Percentiles rank a stretch among this genome's conserved stretches.
phyloP scores from a whole-genome alignment of 768 basidiomycete species.

The Tylopilus cervinicoccineus region DNA sequence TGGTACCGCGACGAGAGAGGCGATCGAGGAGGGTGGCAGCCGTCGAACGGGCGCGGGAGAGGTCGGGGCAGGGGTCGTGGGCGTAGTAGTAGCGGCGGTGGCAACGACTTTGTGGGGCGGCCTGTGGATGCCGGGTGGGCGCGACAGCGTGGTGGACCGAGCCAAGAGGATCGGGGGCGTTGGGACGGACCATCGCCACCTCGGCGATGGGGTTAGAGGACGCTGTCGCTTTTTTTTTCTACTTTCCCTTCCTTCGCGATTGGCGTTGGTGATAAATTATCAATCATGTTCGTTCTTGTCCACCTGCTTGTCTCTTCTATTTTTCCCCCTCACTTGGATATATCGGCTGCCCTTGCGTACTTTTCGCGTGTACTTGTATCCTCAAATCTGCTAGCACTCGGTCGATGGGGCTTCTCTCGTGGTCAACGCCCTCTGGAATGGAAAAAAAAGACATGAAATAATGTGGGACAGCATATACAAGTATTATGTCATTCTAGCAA shows the following conservation, averaged over 20 bases:
- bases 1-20: slow-evolving; percentile 31
- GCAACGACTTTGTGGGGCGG: slow-evolving; percentile 31
- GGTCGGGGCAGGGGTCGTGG: slow-evolving; percentile 31
- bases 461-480: neutral
- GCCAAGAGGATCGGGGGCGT: slow-evolving; percentile 21
- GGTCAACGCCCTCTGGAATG: neutral
- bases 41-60: slow-evolving; percentile 30
- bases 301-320: neutral
- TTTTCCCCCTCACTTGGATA: slow-evolving; percentile 3
- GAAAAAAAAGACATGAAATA: slow-evolving; percentile 1
- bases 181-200: slow-evolving; percentile 28
- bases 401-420: neutral
- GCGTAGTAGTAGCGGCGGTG: slow-evolving; percentile 6
- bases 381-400: slow-evolving; percentile 8
- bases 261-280: slow-evolving; percentile 25
- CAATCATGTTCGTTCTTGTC: slow-evolving; percentile 13
- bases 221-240: neutral
- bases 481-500: neutral
- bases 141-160: slow-evolving; percentile 25
- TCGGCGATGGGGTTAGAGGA: slow-evolving; percentile 22
- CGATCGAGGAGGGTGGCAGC: slow-evolving; percentile 33
- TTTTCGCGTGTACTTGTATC: slow-evolving; percentile 16
- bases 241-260: neutral
- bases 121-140: slow-evolving; percentile 42
- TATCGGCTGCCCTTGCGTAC: slow-evolving; percentile 1